Evolutionary conservation across 2,329 filamentous ascomycete species (phyloP).

Genomic region (Rhinocladiella mackenziei): DNA sequence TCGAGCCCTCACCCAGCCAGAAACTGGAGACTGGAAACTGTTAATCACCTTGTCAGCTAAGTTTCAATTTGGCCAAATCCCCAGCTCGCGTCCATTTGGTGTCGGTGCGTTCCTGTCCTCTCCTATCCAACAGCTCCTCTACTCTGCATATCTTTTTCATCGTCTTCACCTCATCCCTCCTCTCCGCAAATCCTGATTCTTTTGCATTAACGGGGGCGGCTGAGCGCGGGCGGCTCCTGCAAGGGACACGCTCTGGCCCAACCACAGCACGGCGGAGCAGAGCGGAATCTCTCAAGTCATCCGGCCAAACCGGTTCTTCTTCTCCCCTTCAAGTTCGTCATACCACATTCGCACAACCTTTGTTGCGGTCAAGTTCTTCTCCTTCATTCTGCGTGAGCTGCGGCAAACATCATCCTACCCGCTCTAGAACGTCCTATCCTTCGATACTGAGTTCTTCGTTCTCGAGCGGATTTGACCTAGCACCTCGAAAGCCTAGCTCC

Average conservation of each 20-base stretch:
- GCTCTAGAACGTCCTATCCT: not conserved
- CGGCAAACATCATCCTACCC: conserved; percentile 1
- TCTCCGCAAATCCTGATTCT: conserved; percentile 7
- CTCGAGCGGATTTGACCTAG: not conserved
- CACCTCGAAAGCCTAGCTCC: conserved; percentile 1
- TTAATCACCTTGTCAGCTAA: not conserved
- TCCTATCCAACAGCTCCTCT: not conserved
- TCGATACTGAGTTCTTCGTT: conserved; percentile 1
- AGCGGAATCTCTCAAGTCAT: conserved; percentile 18
- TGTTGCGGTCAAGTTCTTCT: conserved; percentile 4
- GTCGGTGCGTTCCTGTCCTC: conserved; percentile 1
- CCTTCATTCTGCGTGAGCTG: no score
- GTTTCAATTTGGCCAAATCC: not conserved
- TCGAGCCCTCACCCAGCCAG: no score
- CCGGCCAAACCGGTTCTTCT: conserved; percentile 13
- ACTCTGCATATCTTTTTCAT: not conserved
- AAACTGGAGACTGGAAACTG: conserved; percentile 2
- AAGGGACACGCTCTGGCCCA: conserved; percentile 20
- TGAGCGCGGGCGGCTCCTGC: conserved; percentile 21
- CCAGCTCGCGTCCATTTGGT: conserved; percentile 1
- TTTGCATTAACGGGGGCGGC: conserved; percentile 11
- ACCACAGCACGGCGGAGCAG: conserved; percentile 15
- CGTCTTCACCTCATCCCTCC: not conserved
- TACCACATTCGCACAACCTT: conserved; percentile 8
- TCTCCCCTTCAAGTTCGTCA: conserved; percentile 10